phyloP scores from a whole-genome alignment of 768 basidiomycete genomes.

The Termitomyces sp. region DNA sequence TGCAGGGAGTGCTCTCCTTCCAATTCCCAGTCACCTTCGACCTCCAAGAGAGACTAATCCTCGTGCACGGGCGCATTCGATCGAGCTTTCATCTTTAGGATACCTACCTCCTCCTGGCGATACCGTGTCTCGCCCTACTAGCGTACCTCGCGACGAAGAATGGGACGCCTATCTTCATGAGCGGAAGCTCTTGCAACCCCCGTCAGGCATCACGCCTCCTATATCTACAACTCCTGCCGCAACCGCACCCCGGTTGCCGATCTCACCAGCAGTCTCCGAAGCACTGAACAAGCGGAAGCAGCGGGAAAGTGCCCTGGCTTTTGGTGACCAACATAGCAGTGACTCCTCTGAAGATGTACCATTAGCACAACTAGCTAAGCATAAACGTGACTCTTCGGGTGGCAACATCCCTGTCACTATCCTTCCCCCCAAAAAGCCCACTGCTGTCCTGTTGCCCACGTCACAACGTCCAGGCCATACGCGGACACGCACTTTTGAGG shows the following conservation, averaged over 20 bases:
- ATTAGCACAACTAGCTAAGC: constrained; percentile 26
- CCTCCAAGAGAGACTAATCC: constrained; percentile 68
- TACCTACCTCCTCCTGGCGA: constrained; percentile 40
- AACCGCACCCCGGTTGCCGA: constrained; percentile 40
- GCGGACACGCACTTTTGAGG: constrained; percentile 79
- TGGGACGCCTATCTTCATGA: constrained; percentile 89
- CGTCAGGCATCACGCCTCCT: constrained; percentile 74
- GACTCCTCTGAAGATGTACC: constrained; percentile 48
- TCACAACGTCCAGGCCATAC: constrained; percentile 44
- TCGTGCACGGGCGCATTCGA: constrained; percentile 62
- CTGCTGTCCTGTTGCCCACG: constrained; percentile 33
- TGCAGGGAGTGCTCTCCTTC: constrained; percentile 45
- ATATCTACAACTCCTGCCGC: constrained; percentile 54
- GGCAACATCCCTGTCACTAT: constrained; percentile 37
- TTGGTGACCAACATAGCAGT: constrained; percentile 28
- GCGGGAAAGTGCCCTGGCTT: constrained; percentile 63
- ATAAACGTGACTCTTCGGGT: constrained; percentile 23
- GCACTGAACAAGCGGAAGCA: constrained; percentile 67
- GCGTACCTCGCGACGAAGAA: constrained; percentile 67
- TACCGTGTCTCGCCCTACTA: constrained; percentile 63
- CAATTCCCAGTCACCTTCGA: constrained; percentile 51
- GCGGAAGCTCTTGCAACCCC: constrained; percentile 79
- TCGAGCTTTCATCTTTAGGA: constrained; percentile 55
- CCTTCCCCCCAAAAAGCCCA: constrained; percentile 39
- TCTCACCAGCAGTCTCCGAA: constrained; percentile 70